These are phyloP conservation scores for Paraglomus brasilianum DNA, from an alignment of 192 early-diverging fungal species.

Conservation along the genomic window DNA sequence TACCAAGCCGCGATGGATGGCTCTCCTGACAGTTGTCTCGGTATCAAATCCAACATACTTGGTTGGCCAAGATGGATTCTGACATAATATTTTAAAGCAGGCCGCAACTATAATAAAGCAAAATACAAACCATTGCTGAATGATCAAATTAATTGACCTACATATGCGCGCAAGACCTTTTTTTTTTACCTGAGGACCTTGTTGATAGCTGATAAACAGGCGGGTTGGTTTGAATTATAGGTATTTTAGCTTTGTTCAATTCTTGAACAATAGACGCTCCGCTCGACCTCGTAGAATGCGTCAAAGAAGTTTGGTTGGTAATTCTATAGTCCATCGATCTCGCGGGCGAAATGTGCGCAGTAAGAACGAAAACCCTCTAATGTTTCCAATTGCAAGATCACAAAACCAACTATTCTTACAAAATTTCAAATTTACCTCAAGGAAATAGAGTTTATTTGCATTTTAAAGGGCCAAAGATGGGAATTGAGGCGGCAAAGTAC, in stretches of 20 bases:
- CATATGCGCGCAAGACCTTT: neutral
- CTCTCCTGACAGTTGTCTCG: conserved; percentile 36
- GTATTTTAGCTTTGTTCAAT: neutral
- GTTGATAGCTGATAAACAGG: neutral
- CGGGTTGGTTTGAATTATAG: conserved; percentile 2
- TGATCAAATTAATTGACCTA: too few relatives aligned
- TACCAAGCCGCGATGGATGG: conserved; percentile 8
- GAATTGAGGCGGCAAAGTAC: too few relatives aligned
- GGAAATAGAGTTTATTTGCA: too few relatives aligned
- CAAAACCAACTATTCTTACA: too few relatives aligned
- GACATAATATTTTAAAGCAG: conserved; percentile 15
- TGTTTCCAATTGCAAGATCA: too few relatives aligned
- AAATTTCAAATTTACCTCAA: too few relatives aligned
- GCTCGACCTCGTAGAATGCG: neutral
- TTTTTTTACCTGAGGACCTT: neutral
- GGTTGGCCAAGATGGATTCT: neutral
- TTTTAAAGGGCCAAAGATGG: too few relatives aligned
- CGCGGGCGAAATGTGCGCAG: too few relatives aligned
- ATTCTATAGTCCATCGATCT: too few relatives aligned
- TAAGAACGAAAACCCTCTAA: too few relatives aligned
- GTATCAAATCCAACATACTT: conserved; percentile 46
- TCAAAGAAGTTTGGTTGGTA: too few relatives aligned
- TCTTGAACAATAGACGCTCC: neutral
- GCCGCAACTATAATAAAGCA: neutral
- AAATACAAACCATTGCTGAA: too few relatives aligned